Conservation (phyloP, 2,329 filamentous ascomycete species). For the Bipolaris bicolor region DNA sequence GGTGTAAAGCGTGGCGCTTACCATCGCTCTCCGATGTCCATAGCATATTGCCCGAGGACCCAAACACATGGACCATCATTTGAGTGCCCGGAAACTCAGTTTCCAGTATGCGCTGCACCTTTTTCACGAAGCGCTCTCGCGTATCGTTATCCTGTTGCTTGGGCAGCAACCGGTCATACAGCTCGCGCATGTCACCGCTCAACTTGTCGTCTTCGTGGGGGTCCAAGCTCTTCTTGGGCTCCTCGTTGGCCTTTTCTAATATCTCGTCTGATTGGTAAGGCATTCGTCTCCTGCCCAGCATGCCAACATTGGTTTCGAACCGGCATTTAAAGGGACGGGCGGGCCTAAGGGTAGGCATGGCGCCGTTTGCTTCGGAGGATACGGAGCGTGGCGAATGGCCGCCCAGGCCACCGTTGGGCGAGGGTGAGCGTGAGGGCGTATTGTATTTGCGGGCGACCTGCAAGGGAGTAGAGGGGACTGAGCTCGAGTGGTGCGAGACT, state of each 20-base stretch:
- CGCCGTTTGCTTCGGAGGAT: slow-evolving; percentile 84
- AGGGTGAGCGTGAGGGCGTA: slow-evolving; percentile 77
- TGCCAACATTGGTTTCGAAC: slow-evolving; percentile 83
- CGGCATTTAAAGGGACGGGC: slow-evolving; percentile 70
- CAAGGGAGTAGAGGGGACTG: slow-evolving; percentile 90
- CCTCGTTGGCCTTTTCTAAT: slow-evolving; percentile 71
- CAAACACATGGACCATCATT: slow-evolving; percentile 91
- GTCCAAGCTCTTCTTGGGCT: slow-evolving; percentile 63
- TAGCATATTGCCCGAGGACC: slow-evolving; percentile 94
- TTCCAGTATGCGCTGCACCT: slow-evolving; percentile 87
- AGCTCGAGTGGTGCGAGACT: slow-evolving; percentile 75
- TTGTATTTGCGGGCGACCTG: slow-evolving; percentile 85
- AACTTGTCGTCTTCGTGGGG: slow-evolving; percentile 59
- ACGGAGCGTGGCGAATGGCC: slow-evolving; percentile 89
- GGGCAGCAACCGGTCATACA: slow-evolving; percentile 86
- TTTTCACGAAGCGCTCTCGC: slow-evolving; percentile 77
- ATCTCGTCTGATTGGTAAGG: slow-evolving; percentile 90
- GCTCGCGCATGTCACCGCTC: slow-evolving; percentile 79
- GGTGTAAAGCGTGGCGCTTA: slow-evolving; percentile 52
- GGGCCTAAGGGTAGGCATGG: slow-evolving; percentile 70
- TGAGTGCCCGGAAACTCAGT: slow-evolving; percentile 89
- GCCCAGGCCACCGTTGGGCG: slow-evolving; percentile 72
- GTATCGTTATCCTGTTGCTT: slow-evolving; percentile 78
- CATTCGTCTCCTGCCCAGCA: slow-evolving; percentile 80
- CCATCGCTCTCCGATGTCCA: slow-evolving; percentile 96